Conservation (phyloP, 2,329 filamentous ascomycete genomes). For the Pseudocercospora cruenta region DNA sequence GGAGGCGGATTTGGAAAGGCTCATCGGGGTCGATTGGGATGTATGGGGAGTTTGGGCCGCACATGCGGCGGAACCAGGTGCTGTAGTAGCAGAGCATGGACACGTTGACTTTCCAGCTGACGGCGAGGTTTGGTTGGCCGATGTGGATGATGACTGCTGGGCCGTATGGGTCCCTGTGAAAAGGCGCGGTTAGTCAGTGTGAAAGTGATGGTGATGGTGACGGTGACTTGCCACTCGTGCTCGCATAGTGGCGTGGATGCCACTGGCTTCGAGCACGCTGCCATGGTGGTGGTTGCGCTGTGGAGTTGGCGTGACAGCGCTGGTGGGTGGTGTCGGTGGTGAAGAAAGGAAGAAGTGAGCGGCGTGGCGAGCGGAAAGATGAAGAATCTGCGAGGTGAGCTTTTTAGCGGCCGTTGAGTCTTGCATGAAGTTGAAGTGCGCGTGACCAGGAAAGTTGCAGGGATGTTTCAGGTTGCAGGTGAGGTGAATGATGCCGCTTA, state of each 20-base stretch:
- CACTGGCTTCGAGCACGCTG: not conserved
- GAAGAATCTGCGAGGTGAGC: not conserved
- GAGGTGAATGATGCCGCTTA: not conserved
- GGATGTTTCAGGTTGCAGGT: not conserved
- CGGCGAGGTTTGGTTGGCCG: not conserved
- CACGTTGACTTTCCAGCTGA: not conserved
- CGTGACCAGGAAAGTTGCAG: not conserved
- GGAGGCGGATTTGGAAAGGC: constrained; percentile 16
- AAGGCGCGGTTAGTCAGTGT: not conserved
- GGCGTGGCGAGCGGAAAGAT: not conserved
- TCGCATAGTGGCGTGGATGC: constrained; percentile 10
- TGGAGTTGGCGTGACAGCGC: not conserved
- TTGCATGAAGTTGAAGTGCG: not conserved
- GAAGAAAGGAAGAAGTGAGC: not conserved
- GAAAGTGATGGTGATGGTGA: not conserved
- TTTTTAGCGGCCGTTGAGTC: not conserved
- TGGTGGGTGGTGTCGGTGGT: not conserved
- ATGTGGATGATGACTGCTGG: constrained; percentile 10
- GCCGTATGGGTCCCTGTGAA: constrained; percentile 15
- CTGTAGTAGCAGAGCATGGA: constrained; percentile 15
- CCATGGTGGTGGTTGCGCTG: not conserved
- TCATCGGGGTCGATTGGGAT: not conserved
- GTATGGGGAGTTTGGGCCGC: not conserved
- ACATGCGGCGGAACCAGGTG: constrained; percentile 13
- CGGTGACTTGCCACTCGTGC: constrained; percentile 5